Conservation (phyloP, 2,329 filamentous ascomycete genomes). For the Dothidotthia symphoricarpi region DNA sequence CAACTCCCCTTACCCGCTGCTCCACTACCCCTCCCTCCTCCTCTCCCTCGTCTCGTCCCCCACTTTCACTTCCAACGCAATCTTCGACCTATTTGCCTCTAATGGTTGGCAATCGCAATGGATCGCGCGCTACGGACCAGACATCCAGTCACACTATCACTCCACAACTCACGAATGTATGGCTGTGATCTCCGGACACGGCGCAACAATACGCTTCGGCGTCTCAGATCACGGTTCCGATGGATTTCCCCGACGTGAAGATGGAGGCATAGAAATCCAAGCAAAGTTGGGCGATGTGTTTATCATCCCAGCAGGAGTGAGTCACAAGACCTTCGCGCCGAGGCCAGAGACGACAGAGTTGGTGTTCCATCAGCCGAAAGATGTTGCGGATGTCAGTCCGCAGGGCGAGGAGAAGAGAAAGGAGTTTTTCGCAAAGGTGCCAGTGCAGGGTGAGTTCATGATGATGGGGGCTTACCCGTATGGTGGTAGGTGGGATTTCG, state of each 20-base stretch:
- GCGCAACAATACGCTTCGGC: conserved; percentile 56
- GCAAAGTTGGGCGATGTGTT: conserved; percentile 58
- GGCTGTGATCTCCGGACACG: conserved; percentile 54
- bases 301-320: conserved; percentile 56
- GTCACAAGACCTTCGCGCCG: conserved; percentile 55
- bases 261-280: conserved; percentile 51
- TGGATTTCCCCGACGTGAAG: conserved; percentile 9
- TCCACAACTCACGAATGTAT: conserved; percentile 58
- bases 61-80: conserved; percentile 26
- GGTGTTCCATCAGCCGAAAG: conserved; percentile 47
- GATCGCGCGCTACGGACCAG: conserved; percentile 58
- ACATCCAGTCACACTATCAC: conserved; percentile 59
- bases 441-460: conserved; percentile 48
- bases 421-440: conserved; percentile 38
- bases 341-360: conserved; percentile 39
- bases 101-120: conserved; percentile 57
- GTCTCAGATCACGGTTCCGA: conserved; percentile 45
- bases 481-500: conserved; percentile 53
- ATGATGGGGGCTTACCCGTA: conserved; percentile 60
- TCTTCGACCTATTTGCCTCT: conserved; percentile 47
- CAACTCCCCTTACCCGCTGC: conserved; percentile 46
- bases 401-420: conserved; percentile 36
- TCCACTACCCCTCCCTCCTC: conserved; percentile 54
- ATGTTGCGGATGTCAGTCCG: conserved; percentile 14
- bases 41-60: conserved; percentile 22